Base-by-base conservation (phyloP, 2,329 filamentous ascomycete genomes). In the Byssothecium circinans region DNA sequence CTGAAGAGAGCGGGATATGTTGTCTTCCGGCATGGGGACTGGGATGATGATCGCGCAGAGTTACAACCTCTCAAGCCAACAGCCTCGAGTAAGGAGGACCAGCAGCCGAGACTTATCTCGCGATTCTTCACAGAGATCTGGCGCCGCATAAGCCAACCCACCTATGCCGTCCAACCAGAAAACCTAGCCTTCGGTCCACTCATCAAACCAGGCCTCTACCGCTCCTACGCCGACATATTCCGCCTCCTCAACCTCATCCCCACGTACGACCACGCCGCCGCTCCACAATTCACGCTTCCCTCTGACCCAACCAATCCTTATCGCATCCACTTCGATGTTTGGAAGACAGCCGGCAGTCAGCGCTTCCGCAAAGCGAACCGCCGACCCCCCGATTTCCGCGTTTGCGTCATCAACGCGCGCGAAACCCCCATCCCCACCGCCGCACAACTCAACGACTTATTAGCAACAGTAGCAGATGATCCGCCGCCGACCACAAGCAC, bases 1-100 rank as follows among this genome's bases (percentile, higher is more conserved):
- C 76, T 99, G 60, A 94, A 87, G 67, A 81, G 94, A 41, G 77
- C 83, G 29, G 92, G 94, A 15, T 97, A 95, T 74, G 82, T 87
- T 41, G 82, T 97, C 15, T 77, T 87, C 50, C 83, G 92, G 45
- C 88, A 89, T 81, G 41, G 79, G 72, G 77, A 69, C 73, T 68
- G 73, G 56, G 60, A 69, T 12, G 60, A 69, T 1, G 58, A 67
- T 2, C 57, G 53, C 40, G 61, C 57, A 15, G 54, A 52, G 2
- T 3, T 64, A 2, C 17, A 65, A 15, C 36, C 27, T 22, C 23
- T 41, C 5, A 36, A 44, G 7, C 40, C 45, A 8, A 53, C 47
- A 18, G 17, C 41, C 3, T 33, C 58, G 17, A 44, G 48, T 0
- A 33, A 47, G 15, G 49, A 40, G 7, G 40, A 46, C 18, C 15